phyloP scores from a whole-genome alignment of 2,329 filamentous ascomycete genomes.

The Aspergillus neotritici region DNA sequence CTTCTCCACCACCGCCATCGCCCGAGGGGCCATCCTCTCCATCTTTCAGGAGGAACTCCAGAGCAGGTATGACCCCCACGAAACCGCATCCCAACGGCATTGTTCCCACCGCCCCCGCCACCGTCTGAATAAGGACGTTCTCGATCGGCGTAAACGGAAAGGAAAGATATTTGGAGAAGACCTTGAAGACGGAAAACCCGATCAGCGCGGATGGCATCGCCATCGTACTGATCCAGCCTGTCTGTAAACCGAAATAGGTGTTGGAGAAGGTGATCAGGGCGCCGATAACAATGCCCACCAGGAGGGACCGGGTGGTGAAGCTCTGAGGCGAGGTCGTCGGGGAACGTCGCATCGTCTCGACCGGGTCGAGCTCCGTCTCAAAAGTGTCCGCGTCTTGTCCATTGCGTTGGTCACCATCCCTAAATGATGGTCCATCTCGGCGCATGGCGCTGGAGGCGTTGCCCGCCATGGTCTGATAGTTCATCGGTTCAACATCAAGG shows the following conservation, averaged over 20 bases:
- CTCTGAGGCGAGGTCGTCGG: slow-evolving; percentile 44
- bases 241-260: slow-evolving; percentile 98
- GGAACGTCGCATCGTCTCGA: slow-evolving; percentile 4
- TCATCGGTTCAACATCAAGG: slow-evolving; percentile 21
- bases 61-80: slow-evolving; percentile 86
- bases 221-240: slow-evolving; percentile 80
- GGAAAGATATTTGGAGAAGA: slow-evolving; percentile 63
- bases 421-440: slow-evolving; percentile 6
- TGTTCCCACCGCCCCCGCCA: slow-evolving; percentile 89
- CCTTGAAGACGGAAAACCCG: slow-evolving; percentile 89
- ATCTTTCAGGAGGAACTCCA: slow-evolving; percentile 75
- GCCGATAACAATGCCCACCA: slow-evolving; percentile 76
- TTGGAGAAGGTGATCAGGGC: slow-evolving; percentile 93
- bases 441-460: slow-evolving; percentile 16
- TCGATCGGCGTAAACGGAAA: slow-evolving; percentile 90
- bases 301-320: slow-evolving; percentile 77
- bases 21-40: slow-evolving; percentile 73
- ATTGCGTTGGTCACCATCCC: background rate
- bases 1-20: slow-evolving; percentile 67
- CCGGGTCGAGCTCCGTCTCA: background rate
- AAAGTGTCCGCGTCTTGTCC: background rate
- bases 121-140: slow-evolving; percentile 93
- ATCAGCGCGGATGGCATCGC: slow-evolving; percentile 93
- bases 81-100: slow-evolving; percentile 96
- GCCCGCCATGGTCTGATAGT: slow-evolving; percentile 32